Base-by-base conservation (phyloP, 73 alveolate species). In the Effrenium voratum region DNA sequence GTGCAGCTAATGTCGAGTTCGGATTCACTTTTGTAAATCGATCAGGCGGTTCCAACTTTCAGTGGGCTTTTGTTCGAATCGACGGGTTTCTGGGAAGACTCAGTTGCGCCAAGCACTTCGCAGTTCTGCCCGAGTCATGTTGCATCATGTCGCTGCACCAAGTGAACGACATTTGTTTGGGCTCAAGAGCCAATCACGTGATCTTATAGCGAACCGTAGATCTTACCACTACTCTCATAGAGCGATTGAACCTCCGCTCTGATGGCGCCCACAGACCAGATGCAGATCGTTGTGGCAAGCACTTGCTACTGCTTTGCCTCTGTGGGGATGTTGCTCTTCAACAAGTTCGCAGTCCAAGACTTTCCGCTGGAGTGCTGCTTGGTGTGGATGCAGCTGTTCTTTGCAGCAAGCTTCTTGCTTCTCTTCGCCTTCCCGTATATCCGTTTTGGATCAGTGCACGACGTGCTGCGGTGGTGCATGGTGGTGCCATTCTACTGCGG, bases 281-380 rank as follows among this genome's bases (percentile, higher is more conserved):
- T 84, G 93, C 93, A 84, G 93, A 83, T 84, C 66, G 80, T 84
- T 38, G 80, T 86, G 84, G 83, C 94, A n/a, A 60, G 94, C 94
- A 41, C 84, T 5, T 86, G 94, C 94, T 86, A 86, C 66, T 86
- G 94, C 66, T 86, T 86, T 36, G 94, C 94, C 1, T 86, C 94
- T 1, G 83, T 86, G 84, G 94, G 94, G 63, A 86, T 86, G 81
- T 40, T 86, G 66, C 47, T 86, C 60, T 86, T 86, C 94, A 86
- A 86, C 94, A 86, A 86, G 94, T 86, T 86, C 60, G 83, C 94
- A 10, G 83, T 86, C 36, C 93, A 84, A 84, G 93, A 84, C 80
- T 84, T 84, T 24, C 83, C 94, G 84, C 44, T 86, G 94, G 94
- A 57, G 70, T 86, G 94, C 79, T 57, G 79, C 83, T 66, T 86